Conservation (phyloP, 2,329 filamentous ascomycete species). For the Trichoderma atroviride region DNA sequence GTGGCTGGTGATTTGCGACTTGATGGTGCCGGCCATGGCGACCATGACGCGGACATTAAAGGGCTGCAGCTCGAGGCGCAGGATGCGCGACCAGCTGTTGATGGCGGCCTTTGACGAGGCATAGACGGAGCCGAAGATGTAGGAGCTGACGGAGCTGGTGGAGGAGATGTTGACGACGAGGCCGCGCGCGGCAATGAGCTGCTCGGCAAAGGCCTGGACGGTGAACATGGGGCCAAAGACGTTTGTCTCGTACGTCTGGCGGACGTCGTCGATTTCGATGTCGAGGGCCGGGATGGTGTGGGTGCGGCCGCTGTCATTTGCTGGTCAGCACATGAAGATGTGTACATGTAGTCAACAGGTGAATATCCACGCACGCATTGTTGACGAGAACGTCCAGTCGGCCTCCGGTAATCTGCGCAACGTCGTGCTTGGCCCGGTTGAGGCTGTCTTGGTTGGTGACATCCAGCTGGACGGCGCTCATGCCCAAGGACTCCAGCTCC, state of each 20-base stretch:
- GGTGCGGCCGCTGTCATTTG: conserved; percentile 48
- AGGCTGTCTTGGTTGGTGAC: conserved; percentile 58
- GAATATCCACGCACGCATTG: conserved; percentile 50
- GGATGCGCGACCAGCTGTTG: conserved; percentile 54
- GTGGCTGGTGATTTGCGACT: conserved; percentile 52
- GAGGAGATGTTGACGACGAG: conserved; percentile 60
- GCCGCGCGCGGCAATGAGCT: conserved; percentile 53
- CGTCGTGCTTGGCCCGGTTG: conserved; percentile 49
- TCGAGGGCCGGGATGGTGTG: conserved; percentile 57
- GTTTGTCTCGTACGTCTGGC: conserved; percentile 58
- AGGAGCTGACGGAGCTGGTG: conserved; percentile 52
- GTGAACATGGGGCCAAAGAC: conserved; percentile 61
- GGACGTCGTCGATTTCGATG: conserved; percentile 55
- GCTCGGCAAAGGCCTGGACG: conserved; percentile 52
- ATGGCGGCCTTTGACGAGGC: conserved; percentile 60
- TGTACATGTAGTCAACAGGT: too few species aligned
- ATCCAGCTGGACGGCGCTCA: conserved; percentile 55
- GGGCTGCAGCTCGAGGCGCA: conserved; percentile 57
- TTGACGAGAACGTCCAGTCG: conserved; percentile 62
- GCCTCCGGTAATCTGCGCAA: conserved; percentile 53
- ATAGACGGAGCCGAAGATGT: conserved; percentile 58
- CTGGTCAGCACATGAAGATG: not conserved
- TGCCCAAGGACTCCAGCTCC: conserved; percentile 49
- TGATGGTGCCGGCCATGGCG: conserved; percentile 57
- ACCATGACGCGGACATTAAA: conserved; percentile 61